Conservation (phyloP, 257 asterid species). For the Ilex asprella region DNA sequence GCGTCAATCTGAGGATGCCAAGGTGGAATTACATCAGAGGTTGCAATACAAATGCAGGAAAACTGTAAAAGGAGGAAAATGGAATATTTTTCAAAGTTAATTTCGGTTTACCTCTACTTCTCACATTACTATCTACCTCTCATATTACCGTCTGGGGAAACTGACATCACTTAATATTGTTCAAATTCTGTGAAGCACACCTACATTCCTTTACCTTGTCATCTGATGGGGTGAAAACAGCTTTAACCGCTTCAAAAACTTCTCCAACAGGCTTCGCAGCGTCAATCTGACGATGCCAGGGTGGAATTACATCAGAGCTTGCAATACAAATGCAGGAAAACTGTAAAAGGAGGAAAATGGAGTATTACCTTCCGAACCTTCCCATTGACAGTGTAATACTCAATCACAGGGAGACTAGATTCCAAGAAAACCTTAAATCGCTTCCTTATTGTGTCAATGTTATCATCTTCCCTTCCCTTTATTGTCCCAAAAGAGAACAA, state of each 20-base stretch:
- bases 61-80: neutral
- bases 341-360: neutral
- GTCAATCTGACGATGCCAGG: constrained; percentile 40
- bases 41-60: neutral
- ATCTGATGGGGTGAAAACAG: constrained; percentile 40
- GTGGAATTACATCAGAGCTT: neutral
- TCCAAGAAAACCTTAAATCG: constrained; percentile 42
- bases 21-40: neutral
- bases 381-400: constrained; percentile 55
- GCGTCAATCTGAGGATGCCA: constrained; percentile 52
- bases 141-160: neutral
- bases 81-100: too few species aligned
- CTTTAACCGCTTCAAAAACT: constrained; percentile 75
- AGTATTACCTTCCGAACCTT: constrained; percentile 80
- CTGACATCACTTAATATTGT: neutral
- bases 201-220: constrained; percentile 37
- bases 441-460: constrained; percentile 46
- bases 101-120: too few species aligned
- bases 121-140: too few species aligned
- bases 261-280: constrained; percentile 63
- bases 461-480: constrained; percentile 53
- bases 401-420: constrained; percentile 46
- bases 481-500: neutral
- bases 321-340: neutral
- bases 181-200: neutral